phyloP scores from a whole-genome alignment of 1,284 basidiomycete species.

The Naganishia liquefaciens region DNA sequence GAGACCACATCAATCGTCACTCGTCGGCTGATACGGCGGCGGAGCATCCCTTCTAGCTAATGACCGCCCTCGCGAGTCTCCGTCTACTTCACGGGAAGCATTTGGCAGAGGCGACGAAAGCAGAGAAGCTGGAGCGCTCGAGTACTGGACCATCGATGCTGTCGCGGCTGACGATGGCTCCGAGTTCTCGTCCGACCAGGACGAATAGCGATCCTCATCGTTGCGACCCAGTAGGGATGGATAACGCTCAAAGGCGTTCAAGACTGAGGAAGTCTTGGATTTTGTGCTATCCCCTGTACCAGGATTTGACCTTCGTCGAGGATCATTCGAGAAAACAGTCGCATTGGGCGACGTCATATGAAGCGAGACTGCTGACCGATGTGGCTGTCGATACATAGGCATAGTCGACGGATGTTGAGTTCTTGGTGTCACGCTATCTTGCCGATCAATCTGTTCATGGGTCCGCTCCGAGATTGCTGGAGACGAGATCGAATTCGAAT shows the following conservation, averaged over 20 bases:
- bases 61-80: not conserved
- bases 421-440: not conserved
- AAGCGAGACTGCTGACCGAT: conserved; percentile 7
- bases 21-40: not conserved
- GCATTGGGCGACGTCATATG: conserved; percentile 1
- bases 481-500: not conserved
- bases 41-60: not conserved
- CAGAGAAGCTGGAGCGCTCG: not conserved
- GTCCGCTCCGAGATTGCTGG: not conserved
- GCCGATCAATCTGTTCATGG: not conserved
- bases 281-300: conserved; percentile 1
- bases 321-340: not conserved
- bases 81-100: not conserved
- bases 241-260: not conserved
- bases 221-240: not conserved
- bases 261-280: conserved; percentile 6
- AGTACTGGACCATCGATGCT: not conserved
- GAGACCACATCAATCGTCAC: not conserved
- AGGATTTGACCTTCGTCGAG: not conserved
- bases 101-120: not conserved
- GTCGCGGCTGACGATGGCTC: not conserved
- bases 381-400: conserved; percentile 18
- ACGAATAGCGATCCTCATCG: not conserved
- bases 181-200: not conserved
- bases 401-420: not conserved